Evolutionary conservation across 192 early-diverging fungal genomes (phyloP), one percentile per base, ranked within the genome.

Genomic region (Umbelopsis vinacea): DNA sequence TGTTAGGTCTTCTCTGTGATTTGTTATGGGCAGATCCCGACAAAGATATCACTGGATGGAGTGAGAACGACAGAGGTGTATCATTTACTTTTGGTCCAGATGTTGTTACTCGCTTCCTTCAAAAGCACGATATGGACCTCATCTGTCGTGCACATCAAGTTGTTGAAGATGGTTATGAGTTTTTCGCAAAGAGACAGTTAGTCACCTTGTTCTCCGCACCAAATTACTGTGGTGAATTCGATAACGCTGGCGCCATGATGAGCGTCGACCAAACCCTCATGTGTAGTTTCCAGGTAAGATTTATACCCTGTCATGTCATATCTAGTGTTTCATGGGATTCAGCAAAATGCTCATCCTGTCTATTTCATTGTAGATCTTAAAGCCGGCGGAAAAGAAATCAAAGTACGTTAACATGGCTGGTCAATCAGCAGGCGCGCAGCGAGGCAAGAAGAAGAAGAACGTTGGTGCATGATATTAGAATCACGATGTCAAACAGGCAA

Each of bases 121-220:
- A 98, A 78, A 95, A 94, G 84, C 96, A 98, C 77, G 97, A 98
- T 77, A 85, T 98, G 81, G 97, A 98, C 81, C 83, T 98, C 74
- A 95, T 98, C 76, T 98, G 97, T 83, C 92, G 97, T 69, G 97
- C 97, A 22, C 97, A 98, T 86, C 95, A 97, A 83, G 97, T 98
- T 5, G 96, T 97, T 10, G 97, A 98, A 77, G 97, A 98, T 81
- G 97, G 97, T 17, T 98, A 98, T 76, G 97, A 98, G 80, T 98
- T 98, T 79, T 98, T 98, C 87, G 95, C 95, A 54, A 96, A 97
- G 82, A 88, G 97, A 48, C 93, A 96, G 76, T 78, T 98, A 46
- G 97, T 98, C 46, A 98, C 97, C 9, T 81, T 98, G 71, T 98
- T 98, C 78, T 95, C 93, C 22, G 96, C 95, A 35, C 96, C 96